A percentile compares a stretch with the other conserved stretches of the same genome.
phyloP scores from a whole-genome alignment of 345 rosid species.

The Populus tremula region DNA sequence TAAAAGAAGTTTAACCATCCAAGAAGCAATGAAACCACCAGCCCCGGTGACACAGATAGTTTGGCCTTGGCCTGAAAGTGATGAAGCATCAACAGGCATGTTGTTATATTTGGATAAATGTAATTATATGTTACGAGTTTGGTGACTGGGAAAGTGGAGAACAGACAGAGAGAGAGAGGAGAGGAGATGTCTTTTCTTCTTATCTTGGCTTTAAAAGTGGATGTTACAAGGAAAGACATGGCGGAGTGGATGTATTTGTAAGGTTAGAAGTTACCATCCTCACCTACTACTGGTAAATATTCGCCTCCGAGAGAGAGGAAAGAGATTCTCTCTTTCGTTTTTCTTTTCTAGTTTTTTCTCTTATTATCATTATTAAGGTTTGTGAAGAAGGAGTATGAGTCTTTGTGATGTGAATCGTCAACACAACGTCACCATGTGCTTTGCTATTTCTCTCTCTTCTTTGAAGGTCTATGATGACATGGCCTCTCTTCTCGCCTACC shows the following conservation, averaged over 20 bases:
- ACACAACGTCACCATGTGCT: not conserved
- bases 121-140: not conserved
- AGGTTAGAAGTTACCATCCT: not conserved
- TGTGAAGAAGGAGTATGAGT: too few species aligned
- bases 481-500: not conserved
- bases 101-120: not conserved
- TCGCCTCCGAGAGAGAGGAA: too few species aligned
- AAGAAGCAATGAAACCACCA: constrained; percentile 95
- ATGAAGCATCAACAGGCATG: constrained; percentile 28
- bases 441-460: too few species aligned
- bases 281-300: not conserved
- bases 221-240: not conserved
- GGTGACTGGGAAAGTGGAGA: not conserved
- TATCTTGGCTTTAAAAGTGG: not conserved
- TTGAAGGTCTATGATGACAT: too few species aligned
- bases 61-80: constrained; percentile 41
- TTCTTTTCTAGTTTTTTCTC: too few species aligned
- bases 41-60: constrained; percentile 96
- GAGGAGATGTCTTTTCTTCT: not conserved
- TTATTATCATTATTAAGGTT: too few species aligned
- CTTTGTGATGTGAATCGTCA: not conserved
- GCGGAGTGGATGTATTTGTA: not conserved
- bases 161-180: not conserved
- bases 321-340: not conserved
- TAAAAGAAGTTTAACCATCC: constrained; percentile 83